Evolutionary conservation across 108 stramenopile species (phyloP).

Genomic region (Nitzschia putrida): DNA sequence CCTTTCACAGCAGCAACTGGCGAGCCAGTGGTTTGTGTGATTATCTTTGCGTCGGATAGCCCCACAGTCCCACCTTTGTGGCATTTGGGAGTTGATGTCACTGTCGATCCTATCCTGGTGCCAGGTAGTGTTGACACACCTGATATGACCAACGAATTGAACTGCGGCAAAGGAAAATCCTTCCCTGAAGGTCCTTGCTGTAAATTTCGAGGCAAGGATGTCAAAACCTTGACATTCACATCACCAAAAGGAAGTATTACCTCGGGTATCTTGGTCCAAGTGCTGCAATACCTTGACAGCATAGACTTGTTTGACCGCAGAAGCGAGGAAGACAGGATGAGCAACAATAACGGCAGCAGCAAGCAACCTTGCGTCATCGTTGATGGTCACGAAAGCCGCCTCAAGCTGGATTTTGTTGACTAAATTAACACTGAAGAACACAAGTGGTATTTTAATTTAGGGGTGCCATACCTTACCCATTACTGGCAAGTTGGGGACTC

Average conservation of each 20-base stretch:
- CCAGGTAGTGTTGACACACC: too few relatives aligned
- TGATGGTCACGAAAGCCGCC: neutral
- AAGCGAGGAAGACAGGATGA: too few relatives aligned
- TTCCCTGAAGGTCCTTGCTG: neutral
- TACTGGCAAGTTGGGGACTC: slow-evolving; percentile 3
- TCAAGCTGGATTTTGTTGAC: neutral
- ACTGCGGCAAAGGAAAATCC: too few relatives aligned
- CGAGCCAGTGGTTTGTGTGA: too few relatives aligned
- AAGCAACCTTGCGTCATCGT: neutral
- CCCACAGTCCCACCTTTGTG: too few relatives aligned
- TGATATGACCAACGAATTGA: too few relatives aligned
- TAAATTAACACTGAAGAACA: slow-evolving; percentile 3
- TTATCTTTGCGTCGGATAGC: too few relatives aligned
- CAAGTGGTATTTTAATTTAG: slow-evolving; percentile 2
- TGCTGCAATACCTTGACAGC: neutral
- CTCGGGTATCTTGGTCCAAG: neutral
- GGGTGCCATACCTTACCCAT: neutral
- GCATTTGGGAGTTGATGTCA: too few relatives aligned
- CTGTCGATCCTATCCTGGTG: too few relatives aligned
- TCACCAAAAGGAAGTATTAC: neutral
- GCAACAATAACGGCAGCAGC: neutral
- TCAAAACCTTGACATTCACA: neutral
- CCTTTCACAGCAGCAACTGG: too few relatives aligned
- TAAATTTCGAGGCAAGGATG: neutral
- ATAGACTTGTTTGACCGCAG: neutral